Conservation (phyloP, 352 stramenopile genomes). For the Phytophthora nicotianae region DNA sequence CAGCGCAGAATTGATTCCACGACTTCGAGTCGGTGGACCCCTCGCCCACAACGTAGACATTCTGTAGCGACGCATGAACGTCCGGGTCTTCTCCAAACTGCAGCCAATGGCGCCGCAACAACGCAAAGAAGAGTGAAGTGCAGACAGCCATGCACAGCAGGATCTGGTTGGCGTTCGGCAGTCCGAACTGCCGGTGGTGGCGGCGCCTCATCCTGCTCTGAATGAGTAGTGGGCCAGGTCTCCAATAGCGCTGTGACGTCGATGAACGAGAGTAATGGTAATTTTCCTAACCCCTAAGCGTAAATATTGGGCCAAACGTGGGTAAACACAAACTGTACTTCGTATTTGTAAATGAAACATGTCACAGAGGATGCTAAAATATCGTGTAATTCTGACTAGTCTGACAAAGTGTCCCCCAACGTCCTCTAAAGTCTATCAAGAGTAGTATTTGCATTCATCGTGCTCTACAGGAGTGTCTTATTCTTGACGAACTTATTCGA, state of each 20-base stretch:
- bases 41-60: slow-evolving; percentile 48
- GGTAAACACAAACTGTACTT: slow-evolving; percentile 7
- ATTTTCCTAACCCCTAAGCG: slow-evolving; percentile 2
- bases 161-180: slow-evolving; percentile 89
- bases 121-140: slow-evolving; percentile 62
- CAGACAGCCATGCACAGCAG: slow-evolving; percentile 62
- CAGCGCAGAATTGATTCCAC: slow-evolving; percentile 62
- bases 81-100: slow-evolving; percentile 50
- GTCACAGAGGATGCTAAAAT: slow-evolving; percentile 25
- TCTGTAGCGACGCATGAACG: slow-evolving; percentile 60
- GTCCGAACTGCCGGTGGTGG: slow-evolving; percentile 70
- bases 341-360: slow-evolving; percentile 13
- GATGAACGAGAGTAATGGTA: slow-evolving; percentile 5
- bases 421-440: slow-evolving; percentile 1
- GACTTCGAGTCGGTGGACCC: slow-evolving; percentile 45
- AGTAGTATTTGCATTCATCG: not conserved
- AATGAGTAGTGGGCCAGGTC: slow-evolving; percentile 2
- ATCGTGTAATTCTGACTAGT: slow-evolving; percentile 18
- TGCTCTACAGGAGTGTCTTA: not conserved
- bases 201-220: slow-evolving; percentile 40
- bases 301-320: slow-evolving; percentile 10
- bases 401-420: slow-evolving; percentile 1
- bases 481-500: slow-evolving; percentile 48
- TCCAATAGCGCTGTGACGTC: slow-evolving; percentile 25
- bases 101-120: slow-evolving; percentile 72